Evolutionary conservation across 2,329 filamentous ascomycete species (phyloP), one percentile per base, ranked within the genome.

Genomic region (Chaetomium sp.): DNA sequence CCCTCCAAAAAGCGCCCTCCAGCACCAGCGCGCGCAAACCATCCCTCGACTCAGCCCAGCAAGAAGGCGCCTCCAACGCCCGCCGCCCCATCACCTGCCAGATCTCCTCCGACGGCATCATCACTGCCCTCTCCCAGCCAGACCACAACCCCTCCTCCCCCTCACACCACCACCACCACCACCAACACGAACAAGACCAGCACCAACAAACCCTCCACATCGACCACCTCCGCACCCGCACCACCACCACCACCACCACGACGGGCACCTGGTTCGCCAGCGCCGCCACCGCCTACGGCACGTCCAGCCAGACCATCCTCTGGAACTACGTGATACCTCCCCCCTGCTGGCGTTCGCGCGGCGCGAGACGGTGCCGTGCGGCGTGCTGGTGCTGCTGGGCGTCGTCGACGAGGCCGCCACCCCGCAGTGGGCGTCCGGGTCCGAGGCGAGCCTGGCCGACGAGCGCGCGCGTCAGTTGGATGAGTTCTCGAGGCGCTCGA

Each of bases 311-410:
- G 68, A 86, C 84, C 0, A 78, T 86, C 10, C 77, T 88, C 2
- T 88, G 85, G 85, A 85, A 83, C 71, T 87, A 86, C 75, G 80
- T 81, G 63, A 85, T 87, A 55, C 84, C 85, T 78, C 82, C 23
- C 78, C 80, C 3, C 74, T 87, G 4, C 70, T 86, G 1, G 67
- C 75, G 0, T 85, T 88, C 64, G 75, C 83, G 2, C 78, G 81
- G 9, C 79, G 78, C 33, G 81, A 82, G 21, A 82, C 82, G 0
- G 80, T 88, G 0, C 85, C 85, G 0, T 87, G 85, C 70, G 86
- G 85, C 35, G 77, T 87, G 31, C 77, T 88, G 31, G 84, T 86
- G n/a, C 71, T 87, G 23, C 73, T 88, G 0, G 78, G 75, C 23
- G 70, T 85, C 3, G 79, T 84, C 4, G 78, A 82, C 57, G 79